Evolutionary conservation across 306 rosid genomes (phyloP), one percentile per base, ranked within the genome.

Genomic region (Acacia confusa): DNA sequence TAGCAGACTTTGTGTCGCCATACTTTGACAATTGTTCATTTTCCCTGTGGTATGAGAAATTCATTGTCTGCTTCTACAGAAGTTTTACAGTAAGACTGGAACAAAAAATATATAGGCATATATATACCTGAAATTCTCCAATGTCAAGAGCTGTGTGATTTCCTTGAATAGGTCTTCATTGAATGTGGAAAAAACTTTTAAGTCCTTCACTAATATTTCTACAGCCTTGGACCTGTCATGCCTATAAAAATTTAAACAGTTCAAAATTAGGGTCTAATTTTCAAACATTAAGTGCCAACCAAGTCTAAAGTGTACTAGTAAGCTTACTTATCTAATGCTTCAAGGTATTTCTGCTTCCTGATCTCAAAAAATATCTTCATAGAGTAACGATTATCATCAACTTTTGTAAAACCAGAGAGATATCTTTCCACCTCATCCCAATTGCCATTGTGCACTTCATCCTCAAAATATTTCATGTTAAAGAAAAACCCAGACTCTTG

Each of bases 401-500:
- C 99, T 86, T 95, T 95, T 1, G 99, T 95, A 88, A 95, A 95
- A 73, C 99, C 99, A 72, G 99, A 93, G 20, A 95, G 94, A 89
- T 95, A 95, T 80, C 82, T 95, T 79, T 95, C 99, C 70, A 95
- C 99, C 83, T 95, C 99, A 70, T 95, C 99, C 99, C 99, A 95
- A 84, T 95, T 95, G 70, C 99, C 99, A 86, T 83, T 89, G 60
- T 95, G 99, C 79, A 95, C 99, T 88, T 95, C 99, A 76, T 95
- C 99, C 86, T 95, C 99, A 84, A 95, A 95, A 87, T 95, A 95
- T 57, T 93, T 95, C 97, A 93, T 93, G 81, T 95, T 95, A 65
- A 95, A 95, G 94, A 89, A 95, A 90, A 95, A 93, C 72, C 99
- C 99, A 76, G 99, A 95, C 77, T 95, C 99, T 89, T 95, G 99